These are phyloP conservation scores for Boletus pseudopeckii DNA, from an alignment of 768 basidiomycete genomes.

Conservation along the genomic window DNA sequence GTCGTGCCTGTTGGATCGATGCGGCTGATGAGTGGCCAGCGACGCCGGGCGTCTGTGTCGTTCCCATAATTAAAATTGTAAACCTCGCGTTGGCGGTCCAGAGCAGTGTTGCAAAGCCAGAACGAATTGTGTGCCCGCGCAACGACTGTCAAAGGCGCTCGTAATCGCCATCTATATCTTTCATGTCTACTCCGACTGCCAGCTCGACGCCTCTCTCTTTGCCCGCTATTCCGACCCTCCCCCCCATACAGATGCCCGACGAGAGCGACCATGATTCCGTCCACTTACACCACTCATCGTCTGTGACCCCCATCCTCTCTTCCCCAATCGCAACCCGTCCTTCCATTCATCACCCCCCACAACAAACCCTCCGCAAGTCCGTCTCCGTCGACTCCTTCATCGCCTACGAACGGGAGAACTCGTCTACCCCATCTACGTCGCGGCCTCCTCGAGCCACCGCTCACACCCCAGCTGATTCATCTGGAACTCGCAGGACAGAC, in stretches of 20 bases:
- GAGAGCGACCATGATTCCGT: constrained; percentile 22
- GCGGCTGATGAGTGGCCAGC: neutral
- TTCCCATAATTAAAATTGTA: constrained; percentile 22
- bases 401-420: constrained; percentile 39
- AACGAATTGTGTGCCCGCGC: neutral
- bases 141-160: constrained; percentile 2
- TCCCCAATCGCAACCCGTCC: constrained; percentile 30
- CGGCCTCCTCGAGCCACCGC: constrained; percentile 39
- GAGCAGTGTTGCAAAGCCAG: neutral
- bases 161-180: constrained; percentile 16
- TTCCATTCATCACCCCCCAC: constrained; percentile 24
- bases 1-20: no score
- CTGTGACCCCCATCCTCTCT: constrained; percentile 35
- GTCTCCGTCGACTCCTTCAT: constrained; percentile 77
- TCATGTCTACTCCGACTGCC: constrained; percentile 19
- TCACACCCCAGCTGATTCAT: constrained; percentile 34
- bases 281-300: constrained; percentile 27
- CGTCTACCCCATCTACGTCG: constrained; percentile 28
- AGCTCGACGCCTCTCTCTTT: constrained; percentile 26
- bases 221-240: constrained; percentile 40
- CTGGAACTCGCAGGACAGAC: constrained; percentile 31
- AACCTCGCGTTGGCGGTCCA: constrained; percentile 7
- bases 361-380: constrained; percentile 59
- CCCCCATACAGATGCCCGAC: constrained; percentile 43
- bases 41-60: constrained; percentile 10